These are phyloP conservation scores for Saccharomyces hybrid DNA, from an alignment of 1,139 yeast genomes.

Conservation along the genomic window DNA sequence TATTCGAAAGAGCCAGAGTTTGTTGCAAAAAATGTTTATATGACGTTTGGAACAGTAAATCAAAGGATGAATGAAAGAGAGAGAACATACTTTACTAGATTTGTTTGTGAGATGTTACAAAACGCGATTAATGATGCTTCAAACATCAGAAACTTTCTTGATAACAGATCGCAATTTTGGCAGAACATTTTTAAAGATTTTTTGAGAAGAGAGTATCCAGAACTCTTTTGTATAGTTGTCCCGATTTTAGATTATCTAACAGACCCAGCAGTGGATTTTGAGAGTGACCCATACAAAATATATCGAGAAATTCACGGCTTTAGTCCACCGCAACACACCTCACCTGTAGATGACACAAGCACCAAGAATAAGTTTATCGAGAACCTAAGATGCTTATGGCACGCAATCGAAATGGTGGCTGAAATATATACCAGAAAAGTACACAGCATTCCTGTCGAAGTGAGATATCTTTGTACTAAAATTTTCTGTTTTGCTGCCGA, in stretches of 20 bases:
- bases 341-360: constrained; percentile 70
- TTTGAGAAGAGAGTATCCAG: constrained; percentile 32
- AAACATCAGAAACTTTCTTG: constrained; percentile 20
- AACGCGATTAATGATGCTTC: constrained; percentile 27
- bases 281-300: constrained; percentile 71
- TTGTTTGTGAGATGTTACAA: constrained; percentile 47
- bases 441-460: constrained; percentile 53
- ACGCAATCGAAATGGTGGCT: constrained; percentile 53
- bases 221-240: constrained; percentile 45
- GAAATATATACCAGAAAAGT: constrained; percentile 40
- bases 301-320: constrained; percentile 40
- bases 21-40: constrained; percentile 23
- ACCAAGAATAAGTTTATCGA: constrained; percentile 62
- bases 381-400: constrained; percentile 71
- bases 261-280: constrained; percentile 57
- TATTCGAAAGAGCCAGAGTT: constrained; percentile 31
- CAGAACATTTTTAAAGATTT: constrained; percentile 37
- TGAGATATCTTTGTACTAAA: constrained; percentile 43
- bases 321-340: constrained; percentile 45
- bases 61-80: constrained; percentile 45
- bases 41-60: constrained; percentile 27
- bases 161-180: constrained; percentile 34
- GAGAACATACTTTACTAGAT: constrained; percentile 60
- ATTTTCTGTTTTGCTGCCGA: constrained; percentile 45
- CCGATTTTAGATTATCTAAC: constrained; percentile 39